Evolutionary conservation across 2,329 filamentous ascomycete genomes (phyloP).

Genomic region (Botrytis fabae): DNA sequence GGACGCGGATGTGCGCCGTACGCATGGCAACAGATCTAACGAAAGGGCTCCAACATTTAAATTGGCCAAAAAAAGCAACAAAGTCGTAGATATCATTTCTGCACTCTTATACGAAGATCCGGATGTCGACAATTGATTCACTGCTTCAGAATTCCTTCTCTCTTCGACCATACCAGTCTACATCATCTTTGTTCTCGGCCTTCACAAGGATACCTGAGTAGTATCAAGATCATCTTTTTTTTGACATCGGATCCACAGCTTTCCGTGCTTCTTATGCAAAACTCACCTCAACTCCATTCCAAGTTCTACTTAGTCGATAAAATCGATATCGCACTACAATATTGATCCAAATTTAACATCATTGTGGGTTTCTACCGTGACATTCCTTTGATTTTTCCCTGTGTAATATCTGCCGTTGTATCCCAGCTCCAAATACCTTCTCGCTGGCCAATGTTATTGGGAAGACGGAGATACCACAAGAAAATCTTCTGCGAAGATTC

Average conservation of each 20-base stretch:
- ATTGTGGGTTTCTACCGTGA: not conserved
- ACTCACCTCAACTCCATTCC: slow-evolving; percentile 3
- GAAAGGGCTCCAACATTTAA: not conserved
- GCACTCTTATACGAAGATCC: too few species aligned
- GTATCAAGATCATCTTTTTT: slow-evolving; percentile 13
- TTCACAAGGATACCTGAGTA: slow-evolving; percentile 10
- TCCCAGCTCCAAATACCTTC: not conserved
- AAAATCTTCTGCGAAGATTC: slow-evolving; percentile 35
- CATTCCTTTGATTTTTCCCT: not conserved
- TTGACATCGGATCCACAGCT: slow-evolving; percentile 16
- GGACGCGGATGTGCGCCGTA: not conserved
- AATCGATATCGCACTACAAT: not conserved
- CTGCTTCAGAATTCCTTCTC: not conserved
- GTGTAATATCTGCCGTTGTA: not conserved
- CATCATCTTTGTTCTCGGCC: slow-evolving; percentile 8
- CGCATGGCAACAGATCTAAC: not conserved
- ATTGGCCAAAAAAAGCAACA: not conserved
- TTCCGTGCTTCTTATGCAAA: slow-evolving; percentile 10
- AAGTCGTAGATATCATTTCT: not conserved
- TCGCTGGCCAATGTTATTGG: slow-evolving; percentile 33
- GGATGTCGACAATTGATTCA: not conserved
- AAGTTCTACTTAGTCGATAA: not conserved
- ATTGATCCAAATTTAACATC: not conserved
- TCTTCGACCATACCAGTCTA: not conserved
- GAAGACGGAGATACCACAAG: slow-evolving; percentile 24